Conservation (phyloP, 2,329 filamentous ascomycete genomes). For the Diaporthe citri region DNA sequence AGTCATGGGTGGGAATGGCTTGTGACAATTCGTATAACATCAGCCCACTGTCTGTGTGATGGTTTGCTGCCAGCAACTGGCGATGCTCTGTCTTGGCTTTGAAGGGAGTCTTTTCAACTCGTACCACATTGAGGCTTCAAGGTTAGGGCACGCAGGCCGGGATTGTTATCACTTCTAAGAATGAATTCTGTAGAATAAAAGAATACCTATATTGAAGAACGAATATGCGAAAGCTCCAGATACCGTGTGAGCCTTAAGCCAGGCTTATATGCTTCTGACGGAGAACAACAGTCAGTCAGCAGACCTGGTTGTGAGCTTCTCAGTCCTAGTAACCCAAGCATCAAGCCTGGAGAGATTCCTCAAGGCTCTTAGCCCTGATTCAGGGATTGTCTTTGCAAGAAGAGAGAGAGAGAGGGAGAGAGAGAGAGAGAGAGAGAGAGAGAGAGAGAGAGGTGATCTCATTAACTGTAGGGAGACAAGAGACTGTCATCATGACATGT, state of each 20-base stretch:
- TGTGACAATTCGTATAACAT: neutral
- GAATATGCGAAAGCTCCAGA: neutral
- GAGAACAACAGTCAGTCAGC: neutral
- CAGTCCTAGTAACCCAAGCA: neutral
- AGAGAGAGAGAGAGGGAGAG: neutral
- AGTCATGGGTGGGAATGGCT: neutral
- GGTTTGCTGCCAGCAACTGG: conserved; percentile 9
- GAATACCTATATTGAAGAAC: neutral
- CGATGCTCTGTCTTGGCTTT: neutral
- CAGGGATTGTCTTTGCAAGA: neutral
- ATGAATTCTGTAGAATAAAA: neutral
- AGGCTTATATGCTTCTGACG: neutral
- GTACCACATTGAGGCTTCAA: neutral
- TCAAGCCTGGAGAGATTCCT: neutral
- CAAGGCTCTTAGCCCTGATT: neutral
- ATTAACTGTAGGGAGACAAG: neutral
- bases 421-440: neutral
- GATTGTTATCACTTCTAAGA: neutral
- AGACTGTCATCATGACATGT: neutral
- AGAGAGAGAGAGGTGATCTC: neutral
- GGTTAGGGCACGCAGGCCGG: neutral
- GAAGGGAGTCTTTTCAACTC: neutral
- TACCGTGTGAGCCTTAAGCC: neutral
- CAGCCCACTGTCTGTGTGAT: neutral
- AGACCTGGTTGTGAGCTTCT: neutral